Evolutionary conservation across 2,329 filamentous ascomycete species (phyloP).

Genomic region (Monilinia fructigena): DNA sequence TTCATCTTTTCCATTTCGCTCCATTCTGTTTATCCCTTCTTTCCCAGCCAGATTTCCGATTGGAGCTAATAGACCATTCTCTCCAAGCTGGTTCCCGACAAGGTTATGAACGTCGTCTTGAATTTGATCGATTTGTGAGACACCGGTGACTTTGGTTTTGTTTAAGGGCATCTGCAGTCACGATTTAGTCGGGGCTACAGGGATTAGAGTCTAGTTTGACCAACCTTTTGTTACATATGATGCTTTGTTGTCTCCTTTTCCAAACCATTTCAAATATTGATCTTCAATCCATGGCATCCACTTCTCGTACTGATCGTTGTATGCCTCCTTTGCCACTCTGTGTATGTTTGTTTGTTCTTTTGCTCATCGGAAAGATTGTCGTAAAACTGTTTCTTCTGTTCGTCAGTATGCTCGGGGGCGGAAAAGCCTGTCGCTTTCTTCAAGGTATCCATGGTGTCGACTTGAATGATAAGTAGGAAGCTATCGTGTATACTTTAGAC

Average conservation of each 20-base stretch:
- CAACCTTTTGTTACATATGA: conserved; percentile 68
- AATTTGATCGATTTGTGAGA: conserved; percentile 45
- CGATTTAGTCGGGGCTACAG: background rate
- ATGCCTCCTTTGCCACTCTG: conserved; percentile 60
- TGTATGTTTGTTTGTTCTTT: conserved; percentile 36
- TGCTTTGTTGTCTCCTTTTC: conserved; percentile 72
- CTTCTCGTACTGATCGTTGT: conserved; percentile 69
- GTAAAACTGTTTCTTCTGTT: conserved; percentile 29
- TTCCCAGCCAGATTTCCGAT: conserved; percentile 61
- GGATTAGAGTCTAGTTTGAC: conserved; percentile 24
- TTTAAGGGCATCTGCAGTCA: conserved; percentile 58
- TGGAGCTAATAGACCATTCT: conserved; percentile 65
- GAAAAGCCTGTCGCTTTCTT: conserved; percentile 6
- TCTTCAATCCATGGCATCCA: conserved; percentile 80
- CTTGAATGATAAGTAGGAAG: too few relatives aligned
- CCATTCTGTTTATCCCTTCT: conserved; percentile 64
- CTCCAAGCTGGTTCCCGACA: conserved; percentile 58
- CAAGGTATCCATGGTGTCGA: conserved; percentile 2
- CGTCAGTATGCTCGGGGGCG: conserved; percentile 25
- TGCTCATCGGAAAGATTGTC: conserved; percentile 28
- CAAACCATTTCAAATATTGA: conserved; percentile 66
- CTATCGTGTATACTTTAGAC: background rate
- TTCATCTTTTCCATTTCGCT: conserved; percentile 64
- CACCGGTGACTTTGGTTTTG: conserved; percentile 68
- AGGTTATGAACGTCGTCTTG: conserved; percentile 21